A percentile compares a stretch with the other conserved stretches of the same genome.
These are phyloP conservation scores for Penicillium digitatum DNA, from an alignment of 2,329 filamentous ascomycete species.

Conservation along the genomic window DNA sequence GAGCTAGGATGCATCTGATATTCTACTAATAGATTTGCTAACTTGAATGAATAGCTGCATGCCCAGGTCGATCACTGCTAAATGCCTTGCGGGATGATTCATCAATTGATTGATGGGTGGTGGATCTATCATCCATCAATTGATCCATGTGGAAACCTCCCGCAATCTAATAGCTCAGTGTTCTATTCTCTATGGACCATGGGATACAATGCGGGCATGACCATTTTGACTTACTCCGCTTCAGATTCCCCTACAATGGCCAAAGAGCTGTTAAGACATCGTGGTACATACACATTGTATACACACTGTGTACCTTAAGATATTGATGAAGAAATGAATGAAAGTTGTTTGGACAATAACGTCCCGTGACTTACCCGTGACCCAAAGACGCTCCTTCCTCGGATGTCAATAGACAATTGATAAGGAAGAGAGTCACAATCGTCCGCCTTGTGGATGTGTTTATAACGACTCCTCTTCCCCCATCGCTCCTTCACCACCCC, in stretches of 20 bases:
- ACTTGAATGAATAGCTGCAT: constrained; percentile 54
- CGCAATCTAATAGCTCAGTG: constrained; percentile 67
- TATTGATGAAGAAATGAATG: not conserved
- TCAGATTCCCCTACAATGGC: constrained; percentile 37
- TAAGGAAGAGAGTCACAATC: not conserved
- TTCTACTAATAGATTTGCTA: constrained; percentile 11
- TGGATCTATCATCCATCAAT: too few species aligned
- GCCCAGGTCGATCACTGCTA: constrained; percentile 63
- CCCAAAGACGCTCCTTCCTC: not conserved
- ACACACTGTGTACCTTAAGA: constrained; percentile 11
- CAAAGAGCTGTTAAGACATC: constrained; percentile 40
- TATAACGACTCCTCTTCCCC: not conserved
- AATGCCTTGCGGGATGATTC: constrained; percentile 49
- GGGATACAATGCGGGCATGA: constrained; percentile 67
- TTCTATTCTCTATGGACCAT: constrained; percentile 47
- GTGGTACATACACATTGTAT: constrained; percentile 35
- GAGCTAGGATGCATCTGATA: constrained; percentile 31
- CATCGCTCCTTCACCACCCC: constrained; percentile 23
- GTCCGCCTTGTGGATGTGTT: not conserved
- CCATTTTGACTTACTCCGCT: constrained; percentile 42
- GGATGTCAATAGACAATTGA: not conserved
- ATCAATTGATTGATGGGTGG: not conserved
- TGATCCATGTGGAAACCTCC: constrained; percentile 45
- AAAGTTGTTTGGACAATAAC: not conserved
- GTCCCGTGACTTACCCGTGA: not conserved